Percentiles rank a stretch among this genome's conserved stretches.
phyloP scores from a whole-genome alignment of 2,329 filamentous ascomycete species.

The Drechslerella stenobrocha region DNA sequence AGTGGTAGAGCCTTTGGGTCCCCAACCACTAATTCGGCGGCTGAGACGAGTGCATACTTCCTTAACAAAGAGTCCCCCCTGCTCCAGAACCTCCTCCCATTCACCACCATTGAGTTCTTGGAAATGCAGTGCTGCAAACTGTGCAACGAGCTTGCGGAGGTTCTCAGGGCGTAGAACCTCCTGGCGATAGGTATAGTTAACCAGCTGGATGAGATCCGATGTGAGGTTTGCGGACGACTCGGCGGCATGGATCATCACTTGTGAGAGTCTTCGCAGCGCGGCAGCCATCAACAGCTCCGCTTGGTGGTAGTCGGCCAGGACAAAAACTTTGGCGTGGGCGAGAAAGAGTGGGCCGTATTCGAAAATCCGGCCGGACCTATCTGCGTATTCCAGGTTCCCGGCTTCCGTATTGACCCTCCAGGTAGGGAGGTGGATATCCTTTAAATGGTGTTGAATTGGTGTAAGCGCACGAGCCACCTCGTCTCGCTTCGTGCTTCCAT shows the following conservation, averaged over 20 bases:
- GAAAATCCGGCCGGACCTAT: conserved; percentile 3
- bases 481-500: neutral
- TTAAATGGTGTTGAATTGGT: conserved; percentile 14
- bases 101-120: conserved; percentile 16
- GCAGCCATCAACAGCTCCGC: conserved; percentile 7
- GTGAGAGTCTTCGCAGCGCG: conserved; percentile 25
- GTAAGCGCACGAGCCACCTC: conserved; percentile 4
- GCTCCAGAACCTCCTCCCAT: conserved; percentile 12
- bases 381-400: conserved; percentile 12
- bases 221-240: conserved; percentile 1
- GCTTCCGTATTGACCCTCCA: conserved; percentile 32
- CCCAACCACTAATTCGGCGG: conserved; percentile 10
- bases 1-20: neutral
- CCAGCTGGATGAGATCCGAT: conserved; percentile 15
- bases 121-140: conserved; percentile 26
- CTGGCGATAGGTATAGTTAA: conserved; percentile 14
- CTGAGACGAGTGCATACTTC: conserved; percentile 18
- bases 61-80: conserved; percentile 22
- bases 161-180: conserved; percentile 11
- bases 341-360: conserved; percentile 6
- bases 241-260: conserved; percentile 10
- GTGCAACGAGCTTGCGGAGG: conserved; percentile 22
- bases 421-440: conserved; percentile 9
- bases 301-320: conserved; percentile 26
- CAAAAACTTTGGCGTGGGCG: conserved; percentile 22